phyloP scores from a whole-genome alignment of 140 eudicot species.

The Oenanthe javanica region DNA sequence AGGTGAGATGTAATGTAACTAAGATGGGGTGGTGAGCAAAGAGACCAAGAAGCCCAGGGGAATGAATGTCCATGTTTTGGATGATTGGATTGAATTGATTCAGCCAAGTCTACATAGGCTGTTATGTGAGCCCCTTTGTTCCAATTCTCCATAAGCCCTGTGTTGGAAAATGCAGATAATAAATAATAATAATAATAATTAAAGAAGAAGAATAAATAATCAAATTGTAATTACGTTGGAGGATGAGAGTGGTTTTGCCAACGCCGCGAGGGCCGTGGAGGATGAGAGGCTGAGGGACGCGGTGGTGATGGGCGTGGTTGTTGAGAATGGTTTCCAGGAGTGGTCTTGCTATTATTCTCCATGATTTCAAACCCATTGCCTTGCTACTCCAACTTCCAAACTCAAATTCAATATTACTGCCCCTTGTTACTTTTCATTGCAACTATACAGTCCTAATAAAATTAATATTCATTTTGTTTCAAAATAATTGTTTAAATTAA shows the following conservation, averaged over 20 bases:
- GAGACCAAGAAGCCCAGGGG: slow-evolving; percentile 84
- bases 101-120: slow-evolving; percentile 74
- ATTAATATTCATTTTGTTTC: no score
- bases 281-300: slow-evolving; percentile 87
- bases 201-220: no score
- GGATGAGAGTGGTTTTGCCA: slow-evolving; percentile 95
- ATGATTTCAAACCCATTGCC: slow-evolving; percentile 54
- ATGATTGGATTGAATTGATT: slow-evolving; percentile 47
- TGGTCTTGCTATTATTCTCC: slow-evolving; percentile 78
- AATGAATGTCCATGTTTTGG: slow-evolving; percentile 60
- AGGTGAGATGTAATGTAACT: slow-evolving; percentile 39
- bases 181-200: no score
- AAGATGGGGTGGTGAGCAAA: slow-evolving; percentile 47
- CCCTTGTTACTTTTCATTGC: no score
- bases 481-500: no score
- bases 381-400: no score
- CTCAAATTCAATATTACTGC: no score
- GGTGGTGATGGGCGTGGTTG: slow-evolving; percentile 84
- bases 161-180: no score
- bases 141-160: slow-evolving; percentile 79
- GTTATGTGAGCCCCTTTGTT: slow-evolving; percentile 76
- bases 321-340: slow-evolving; percentile 74
- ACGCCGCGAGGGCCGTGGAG: slow-evolving; percentile 97
- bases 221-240: slow-evolving; percentile 37
- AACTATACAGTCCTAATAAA: no score